Conservation (phyloP, 352 stramenopile genomes). For the Phytopythium delawarense region DNA sequence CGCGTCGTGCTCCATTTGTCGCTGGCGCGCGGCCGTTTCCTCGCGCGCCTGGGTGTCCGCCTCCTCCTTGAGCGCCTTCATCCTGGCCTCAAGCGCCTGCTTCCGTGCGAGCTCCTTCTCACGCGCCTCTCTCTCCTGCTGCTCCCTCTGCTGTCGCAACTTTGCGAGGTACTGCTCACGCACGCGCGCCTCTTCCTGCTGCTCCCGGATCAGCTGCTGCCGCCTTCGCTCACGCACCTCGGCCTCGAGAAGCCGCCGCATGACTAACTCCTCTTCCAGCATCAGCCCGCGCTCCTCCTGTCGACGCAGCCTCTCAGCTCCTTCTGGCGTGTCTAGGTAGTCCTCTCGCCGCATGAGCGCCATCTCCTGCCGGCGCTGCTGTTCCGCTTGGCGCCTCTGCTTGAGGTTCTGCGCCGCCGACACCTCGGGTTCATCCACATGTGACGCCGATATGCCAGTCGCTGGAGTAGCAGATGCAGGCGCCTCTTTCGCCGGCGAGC, state of each 20-base stretch:
- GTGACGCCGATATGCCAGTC: not conserved
- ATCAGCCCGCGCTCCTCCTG: conserved; percentile 54
- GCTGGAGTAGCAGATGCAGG: not conserved
- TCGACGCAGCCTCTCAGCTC: conserved; percentile 34
- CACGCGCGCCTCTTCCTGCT: conserved; percentile 43
- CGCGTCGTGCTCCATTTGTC: conserved; percentile 32
- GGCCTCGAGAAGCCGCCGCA: conserved; percentile 32
- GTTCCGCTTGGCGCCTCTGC: conserved; percentile 44
- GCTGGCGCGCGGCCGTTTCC: conserved; percentile 37
- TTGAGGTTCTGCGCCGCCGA: conserved; percentile 68
- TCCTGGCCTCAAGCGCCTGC: conserved; percentile 39
- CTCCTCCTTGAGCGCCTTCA: conserved; percentile 59
- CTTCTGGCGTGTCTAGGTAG: conserved; percentile 51
- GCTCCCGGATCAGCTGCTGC: conserved; percentile 24
- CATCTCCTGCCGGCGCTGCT: conserved; percentile 40
- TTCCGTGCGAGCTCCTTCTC: conserved; percentile 45
- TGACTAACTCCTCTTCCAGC: conserved; percentile 54
- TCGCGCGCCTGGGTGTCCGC: conserved; percentile 51
- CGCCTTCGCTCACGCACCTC: conserved; percentile 27
- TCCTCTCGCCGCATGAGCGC: conserved; percentile 53
- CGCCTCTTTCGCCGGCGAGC: not conserved
- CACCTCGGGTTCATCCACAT: conserved; percentile 19
- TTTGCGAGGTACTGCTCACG: conserved; percentile 53
- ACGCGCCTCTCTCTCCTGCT: conserved; percentile 32
- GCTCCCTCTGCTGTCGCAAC: conserved; percentile 31